A percentile compares a stretch with the other conserved stretches of the same genome.
Conservation (phyloP, 805 yeast species). For the Grigorovia humatica region DNA sequence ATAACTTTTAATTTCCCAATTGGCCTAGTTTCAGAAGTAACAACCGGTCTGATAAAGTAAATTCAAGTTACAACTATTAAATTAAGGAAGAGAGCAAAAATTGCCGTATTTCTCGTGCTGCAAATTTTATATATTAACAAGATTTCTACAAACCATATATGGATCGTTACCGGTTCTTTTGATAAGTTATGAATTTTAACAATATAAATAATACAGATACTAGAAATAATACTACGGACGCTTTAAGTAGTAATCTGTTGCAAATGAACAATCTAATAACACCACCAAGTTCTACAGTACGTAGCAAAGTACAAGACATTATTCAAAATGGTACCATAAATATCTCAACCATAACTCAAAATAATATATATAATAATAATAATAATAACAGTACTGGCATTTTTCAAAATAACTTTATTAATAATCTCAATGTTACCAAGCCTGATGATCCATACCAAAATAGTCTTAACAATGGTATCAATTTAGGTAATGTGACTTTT, state of each 20-base stretch:
- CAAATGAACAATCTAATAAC: constrained; percentile 14
- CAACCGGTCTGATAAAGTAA: background rate
- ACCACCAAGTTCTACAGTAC: constrained; percentile 23
- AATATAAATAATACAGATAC: background rate
- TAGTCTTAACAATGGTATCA: background rate
- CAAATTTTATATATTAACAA: background rate
- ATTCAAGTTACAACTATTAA: background rate
- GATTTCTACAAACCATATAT: background rate
- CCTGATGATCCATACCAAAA: background rate
- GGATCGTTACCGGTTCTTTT: background rate
- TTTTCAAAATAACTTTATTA: background rate
- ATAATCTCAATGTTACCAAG: background rate
- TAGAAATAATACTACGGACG: background rate
- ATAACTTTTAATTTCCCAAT: background rate
- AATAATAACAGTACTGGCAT: background rate
- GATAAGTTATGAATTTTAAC: background rate
- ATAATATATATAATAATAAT: background rate
- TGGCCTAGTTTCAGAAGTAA: background rate
- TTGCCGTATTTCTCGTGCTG: background rate
- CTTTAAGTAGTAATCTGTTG: background rate
- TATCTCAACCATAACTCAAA: background rate
- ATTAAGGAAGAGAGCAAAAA: background rate
- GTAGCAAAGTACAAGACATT: constrained; percentile 4
- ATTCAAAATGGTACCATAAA: background rate
- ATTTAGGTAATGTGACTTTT: background rate